These are phyloP conservation scores for Phytophthora multivora DNA, from an alignment of 352 stramenopile genomes.

Conservation along the genomic window DNA sequence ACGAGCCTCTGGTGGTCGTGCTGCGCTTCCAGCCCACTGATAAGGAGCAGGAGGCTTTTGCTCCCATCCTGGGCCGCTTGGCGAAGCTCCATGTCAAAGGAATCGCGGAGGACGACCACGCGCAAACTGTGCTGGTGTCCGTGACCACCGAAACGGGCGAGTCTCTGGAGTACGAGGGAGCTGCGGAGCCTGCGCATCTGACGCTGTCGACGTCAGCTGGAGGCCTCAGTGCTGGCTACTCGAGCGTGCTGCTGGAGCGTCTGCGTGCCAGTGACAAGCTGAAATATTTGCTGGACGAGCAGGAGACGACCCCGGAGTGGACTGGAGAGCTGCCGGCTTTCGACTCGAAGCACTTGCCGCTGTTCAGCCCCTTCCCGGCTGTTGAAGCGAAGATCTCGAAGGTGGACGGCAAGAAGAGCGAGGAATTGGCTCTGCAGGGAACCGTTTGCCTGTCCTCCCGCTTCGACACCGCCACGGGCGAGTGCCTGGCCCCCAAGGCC, in stretches of 20 bases:
- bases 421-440: constrained; percentile 50
- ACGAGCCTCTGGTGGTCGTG: constrained; percentile 66
- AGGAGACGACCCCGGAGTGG: constrained; percentile 42
- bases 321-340: constrained; percentile 70
- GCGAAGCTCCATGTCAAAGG: constrained; percentile 68
- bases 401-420: constrained; percentile 21
- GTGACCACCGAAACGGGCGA: constrained; percentile 73
- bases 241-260: constrained; percentile 79
- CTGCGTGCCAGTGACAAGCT: constrained; percentile 70
- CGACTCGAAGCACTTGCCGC: constrained; percentile 68
- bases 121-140: constrained; percentile 71
- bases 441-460: constrained; percentile 70
- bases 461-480: constrained; percentile 59
- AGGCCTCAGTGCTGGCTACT: constrained; percentile 56
- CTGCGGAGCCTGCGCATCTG: constrained; percentile 55
- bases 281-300: constrained; percentile 49
- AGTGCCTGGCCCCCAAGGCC: constrained; percentile 66
- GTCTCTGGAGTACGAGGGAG: constrained; percentile 56
- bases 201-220: constrained; percentile 58
- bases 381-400: constrained; percentile 42
- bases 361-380: constrained; percentile 84
- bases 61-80: constrained; percentile 61
- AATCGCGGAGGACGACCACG: constrained; percentile 65
- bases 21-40: constrained; percentile 79
- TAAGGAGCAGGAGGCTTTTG: constrained; percentile 76